These are phyloP conservation scores for Arabis alpina DNA, from an alignment of 345 rosid genomes.

Conservation along the genomic window DNA sequence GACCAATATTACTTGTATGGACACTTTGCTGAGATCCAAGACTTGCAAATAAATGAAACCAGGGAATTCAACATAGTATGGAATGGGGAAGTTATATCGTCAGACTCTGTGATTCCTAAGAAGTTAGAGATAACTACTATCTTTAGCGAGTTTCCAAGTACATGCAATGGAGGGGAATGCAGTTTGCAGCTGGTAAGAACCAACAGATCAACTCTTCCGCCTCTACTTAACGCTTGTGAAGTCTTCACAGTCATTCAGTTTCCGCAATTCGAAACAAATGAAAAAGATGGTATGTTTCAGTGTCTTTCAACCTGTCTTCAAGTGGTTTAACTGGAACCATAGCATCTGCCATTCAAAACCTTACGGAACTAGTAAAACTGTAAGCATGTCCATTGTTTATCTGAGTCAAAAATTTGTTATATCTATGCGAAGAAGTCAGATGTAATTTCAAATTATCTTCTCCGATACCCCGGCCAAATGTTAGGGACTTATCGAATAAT, in stretches of 20 bases:
- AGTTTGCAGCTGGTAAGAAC: slow-evolving; percentile 30
- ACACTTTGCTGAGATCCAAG: slow-evolving; percentile 39
- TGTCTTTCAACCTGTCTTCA: slow-evolving; percentile 37
- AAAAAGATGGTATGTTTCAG: slow-evolving; percentile 24
- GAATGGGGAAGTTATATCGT: background rate
- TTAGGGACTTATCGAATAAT: slow-evolving; percentile 66
- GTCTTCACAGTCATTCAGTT: slow-evolving; percentile 26
- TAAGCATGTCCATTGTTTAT: slow-evolving; percentile 35
- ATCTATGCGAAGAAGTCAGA: background rate
- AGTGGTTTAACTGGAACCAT: slow-evolving; percentile 48
- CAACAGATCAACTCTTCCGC: slow-evolving; percentile 41
- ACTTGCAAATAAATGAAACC: slow-evolving; percentile 1
- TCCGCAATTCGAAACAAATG: slow-evolving; percentile 34
- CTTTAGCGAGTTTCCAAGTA: background rate
- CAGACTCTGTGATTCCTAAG: fast-evolving
- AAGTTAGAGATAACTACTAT: background rate
- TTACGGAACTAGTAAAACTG: slow-evolving; percentile 43
- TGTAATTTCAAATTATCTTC: background rate
- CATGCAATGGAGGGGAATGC: slow-evolving; percentile 14
- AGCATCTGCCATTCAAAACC: slow-evolving; percentile 40
- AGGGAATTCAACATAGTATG: slow-evolving; percentile 22
- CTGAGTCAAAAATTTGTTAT: background rate
- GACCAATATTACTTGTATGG: background rate
- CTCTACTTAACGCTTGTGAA: slow-evolving; percentile 36
- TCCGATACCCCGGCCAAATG: no score